Conservation (phyloP, 2,329 filamentous ascomycete species). For the Celoporthe dispersa region DNA sequence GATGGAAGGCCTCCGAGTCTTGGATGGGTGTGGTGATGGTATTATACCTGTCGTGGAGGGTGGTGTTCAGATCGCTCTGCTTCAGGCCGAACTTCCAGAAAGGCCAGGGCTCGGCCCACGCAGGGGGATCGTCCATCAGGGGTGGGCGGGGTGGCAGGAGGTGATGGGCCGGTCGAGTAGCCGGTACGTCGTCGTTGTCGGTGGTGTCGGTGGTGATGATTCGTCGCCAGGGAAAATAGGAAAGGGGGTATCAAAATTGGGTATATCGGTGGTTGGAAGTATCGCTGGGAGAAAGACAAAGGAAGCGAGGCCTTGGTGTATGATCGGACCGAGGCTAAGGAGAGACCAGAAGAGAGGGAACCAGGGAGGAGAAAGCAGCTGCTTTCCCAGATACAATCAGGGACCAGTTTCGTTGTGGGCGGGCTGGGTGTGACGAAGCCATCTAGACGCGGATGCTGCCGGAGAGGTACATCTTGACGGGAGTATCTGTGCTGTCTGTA, state of each 20-base stretch:
- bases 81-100: conserved; percentile 68
- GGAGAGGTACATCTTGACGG: conserved; percentile 18
- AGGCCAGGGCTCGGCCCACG: conserved; percentile 51
- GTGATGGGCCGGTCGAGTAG: neutral
- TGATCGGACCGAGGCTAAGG: conserved; percentile 27
- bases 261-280: conserved; percentile 30
- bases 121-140: conserved; percentile 58
- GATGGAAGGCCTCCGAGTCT: conserved; percentile 64
- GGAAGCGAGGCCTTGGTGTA: conserved; percentile 28
- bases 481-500: neutral
- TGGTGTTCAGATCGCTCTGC: conserved; percentile 60
- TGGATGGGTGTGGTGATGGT: conserved; percentile 60
- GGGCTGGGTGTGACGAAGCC: conserved; percentile 36
- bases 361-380: conserved; percentile 36
- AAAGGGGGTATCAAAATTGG: conserved; percentile 26
- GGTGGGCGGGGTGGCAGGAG: neutral
- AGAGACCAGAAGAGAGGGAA: conserved; percentile 28
- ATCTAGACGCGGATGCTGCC: conserved; percentile 37
- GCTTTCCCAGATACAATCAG: conserved; percentile 20
- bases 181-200: neutral
- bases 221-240: conserved; percentile 12
- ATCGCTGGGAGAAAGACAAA: conserved; percentile 21
- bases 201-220: neutral
- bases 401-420: conserved; percentile 30
- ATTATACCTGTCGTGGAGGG: conserved; percentile 64